Conservation (phyloP, 108 stramenopile species). For the Discostella stelligeroides region DNA sequence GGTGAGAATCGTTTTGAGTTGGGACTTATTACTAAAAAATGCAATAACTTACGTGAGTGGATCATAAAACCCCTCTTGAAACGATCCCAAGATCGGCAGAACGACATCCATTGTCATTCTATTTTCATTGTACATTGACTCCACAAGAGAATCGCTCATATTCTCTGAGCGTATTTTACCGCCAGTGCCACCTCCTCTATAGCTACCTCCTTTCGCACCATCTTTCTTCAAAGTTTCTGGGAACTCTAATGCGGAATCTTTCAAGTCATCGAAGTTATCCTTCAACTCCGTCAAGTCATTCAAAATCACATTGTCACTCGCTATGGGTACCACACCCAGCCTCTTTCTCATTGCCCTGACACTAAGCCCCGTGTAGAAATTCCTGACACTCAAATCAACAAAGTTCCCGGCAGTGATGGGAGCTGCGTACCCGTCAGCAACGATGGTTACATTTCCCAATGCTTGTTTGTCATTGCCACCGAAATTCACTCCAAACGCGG, state of each 20-base stretch:
- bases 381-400: slow-evolving; percentile 76
- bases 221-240: slow-evolving; percentile 35
- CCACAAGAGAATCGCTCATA: slow-evolving; percentile 17
- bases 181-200: slow-evolving; percentile 12
- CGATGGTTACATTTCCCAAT: slow-evolving; percentile 81
- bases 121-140: slow-evolving; percentile 34
- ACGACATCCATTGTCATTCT: slow-evolving; percentile 55
- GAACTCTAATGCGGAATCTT: slow-evolving; percentile 42
- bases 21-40: not conserved
- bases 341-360: slow-evolving; percentile 66
- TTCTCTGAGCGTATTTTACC: slow-evolving; percentile 35
- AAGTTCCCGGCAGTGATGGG: slow-evolving; percentile 86
- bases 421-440: slow-evolving; percentile 85
- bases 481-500: slow-evolving; percentile 27
- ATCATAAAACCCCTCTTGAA: slow-evolving; percentile 86
- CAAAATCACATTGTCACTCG: slow-evolving; percentile 51
- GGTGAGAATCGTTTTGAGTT: not conserved
- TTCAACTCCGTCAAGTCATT: slow-evolving; percentile 55
- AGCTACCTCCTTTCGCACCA: not conserved
- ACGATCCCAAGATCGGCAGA: slow-evolving; percentile 77
- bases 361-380: slow-evolving; percentile 83
- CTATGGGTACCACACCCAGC: slow-evolving; percentile 51
- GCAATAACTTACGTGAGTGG: slow-evolving; percentile 57
- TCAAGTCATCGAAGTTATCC: slow-evolving; percentile 51
- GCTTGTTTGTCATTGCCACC: slow-evolving; percentile 34